These are phyloP conservation scores for Sphagnurus paluster DNA, from an alignment of 1,284 basidiomycete species.

Conservation along the genomic window DNA sequence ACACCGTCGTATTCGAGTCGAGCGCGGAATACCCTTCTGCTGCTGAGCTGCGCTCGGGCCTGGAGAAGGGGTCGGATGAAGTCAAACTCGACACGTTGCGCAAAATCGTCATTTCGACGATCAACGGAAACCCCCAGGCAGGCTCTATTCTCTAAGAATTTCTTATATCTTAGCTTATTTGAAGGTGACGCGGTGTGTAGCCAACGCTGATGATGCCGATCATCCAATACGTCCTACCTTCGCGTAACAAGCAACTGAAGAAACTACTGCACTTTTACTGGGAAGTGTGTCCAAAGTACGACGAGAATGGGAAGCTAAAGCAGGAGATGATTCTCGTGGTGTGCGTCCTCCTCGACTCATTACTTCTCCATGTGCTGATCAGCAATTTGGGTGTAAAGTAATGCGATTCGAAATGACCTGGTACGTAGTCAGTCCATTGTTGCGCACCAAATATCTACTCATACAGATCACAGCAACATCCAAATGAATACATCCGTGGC, in stretches of 20 bases:
- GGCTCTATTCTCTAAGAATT: conserved; percentile 21
- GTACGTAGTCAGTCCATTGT: conserved; percentile 42
- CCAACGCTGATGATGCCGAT: conserved; percentile 95
- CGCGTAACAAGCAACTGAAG: conserved; percentile 96
- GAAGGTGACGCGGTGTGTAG: conserved; percentile 39
- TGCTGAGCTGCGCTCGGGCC: conserved; percentile 81
- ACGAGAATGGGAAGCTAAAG: conserved; percentile 96
- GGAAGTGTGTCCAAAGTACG: conserved; percentile 99
- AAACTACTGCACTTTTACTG: conserved; percentile 99
- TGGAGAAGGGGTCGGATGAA: conserved; percentile 98
- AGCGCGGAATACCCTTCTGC: conserved; percentile 76
- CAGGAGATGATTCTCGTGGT: conserved; percentile 99
- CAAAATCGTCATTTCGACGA: conserved; percentile 92
- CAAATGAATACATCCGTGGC: conserved; percentile 99
- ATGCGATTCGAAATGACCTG: conserved; percentile 97
- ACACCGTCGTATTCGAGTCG: conserved; percentile 85
- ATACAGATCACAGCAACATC: conserved; percentile 77
- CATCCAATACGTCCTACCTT: conserved; percentile 97
- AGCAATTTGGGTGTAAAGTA: conserved; percentile 47
- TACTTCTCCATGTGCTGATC: conserved; percentile 2
- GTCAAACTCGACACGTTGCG: conserved; percentile 97
- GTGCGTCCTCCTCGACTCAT: conserved; percentile 48
- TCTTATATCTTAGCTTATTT: conserved; percentile 2
- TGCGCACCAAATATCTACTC: neutral
- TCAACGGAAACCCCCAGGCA: conserved; percentile 91